Evolutionary conservation across 208 protist species (phyloP), one percentile per base, ranked within the genome.

Genomic region (Crithidia acanthocephali): DNA sequence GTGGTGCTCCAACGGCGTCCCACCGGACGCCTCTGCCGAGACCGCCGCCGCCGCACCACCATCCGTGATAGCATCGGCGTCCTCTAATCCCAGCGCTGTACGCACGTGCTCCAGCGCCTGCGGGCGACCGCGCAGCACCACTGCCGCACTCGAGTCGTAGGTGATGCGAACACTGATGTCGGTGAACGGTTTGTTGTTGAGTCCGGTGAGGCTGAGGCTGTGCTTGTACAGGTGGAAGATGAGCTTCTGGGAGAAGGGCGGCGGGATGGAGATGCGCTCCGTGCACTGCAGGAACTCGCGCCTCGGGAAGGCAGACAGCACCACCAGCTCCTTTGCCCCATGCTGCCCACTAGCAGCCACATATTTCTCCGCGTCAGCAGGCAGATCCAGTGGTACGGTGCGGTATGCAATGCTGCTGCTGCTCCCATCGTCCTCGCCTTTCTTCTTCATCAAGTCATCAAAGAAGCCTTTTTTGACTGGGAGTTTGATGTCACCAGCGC

Each of bases 221-320:
- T 58, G 8, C 55, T 60, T 60, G 61, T 67, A 72, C 3, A 79
- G 47, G 27, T 74, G 63, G 27, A 75, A 70, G n/a, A 57, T 51
- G 20, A 72, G 76, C 22, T 44, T 66, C 44, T 76, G 63, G 22
- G 44, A 44, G 23, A 77, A 74, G 28, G 51, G n/a, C 10, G 76
- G 81, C 20, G 52, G 32, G 9, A 86, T 50, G 59, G 50, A 27
- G 15, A 72, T 55, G 18, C 69, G 72, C 66, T 78, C 76, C 51
- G 73, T 50, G 45, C 72, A 79, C 57, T 83, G 81, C 59, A 81
- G 56, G 30, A 80, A 61, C 60, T 83, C 56, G 9, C 70, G 50
- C 18, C 47, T 55, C 18, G 77, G 73, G 10, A 78, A 50, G 16
- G 57, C 58, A 11, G 68, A 80, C 28, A 73, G 53, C 5, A 80